A percentile compares a stretch with the other conserved stretches of the same genome.
phyloP scores from a whole-genome alignment of 2,329 filamentous ascomycete genomes.

The Thielaviopsis euricoi region DNA sequence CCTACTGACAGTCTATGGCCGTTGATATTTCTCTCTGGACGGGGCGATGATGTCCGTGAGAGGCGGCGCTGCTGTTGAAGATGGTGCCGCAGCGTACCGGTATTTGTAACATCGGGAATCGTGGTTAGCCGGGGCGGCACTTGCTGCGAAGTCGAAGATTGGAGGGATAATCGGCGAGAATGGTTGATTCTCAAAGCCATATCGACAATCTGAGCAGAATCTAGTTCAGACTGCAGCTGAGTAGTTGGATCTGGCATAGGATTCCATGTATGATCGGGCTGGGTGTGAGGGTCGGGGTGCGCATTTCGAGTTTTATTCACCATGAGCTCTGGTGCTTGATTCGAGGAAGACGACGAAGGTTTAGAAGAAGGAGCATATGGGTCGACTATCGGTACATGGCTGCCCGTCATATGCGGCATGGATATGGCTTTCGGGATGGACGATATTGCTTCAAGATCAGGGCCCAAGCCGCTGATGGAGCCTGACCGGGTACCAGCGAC shows the following conservation, averaged over 20 bases:
- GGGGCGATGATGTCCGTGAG: slow-evolving; percentile 46
- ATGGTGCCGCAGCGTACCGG: slow-evolving; percentile 48
- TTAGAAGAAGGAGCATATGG: not conserved
- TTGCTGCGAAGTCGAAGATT: slow-evolving; percentile 35
- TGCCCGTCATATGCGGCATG: not conserved
- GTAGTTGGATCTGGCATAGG: slow-evolving; percentile 12
- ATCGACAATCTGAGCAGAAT: slow-evolving; percentile 80
- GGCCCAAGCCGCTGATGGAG: not conserved
- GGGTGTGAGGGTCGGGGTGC: not conserved
- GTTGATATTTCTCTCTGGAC: slow-evolving; percentile 25
- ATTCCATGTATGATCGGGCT: not conserved
- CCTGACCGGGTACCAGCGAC: not conserved
- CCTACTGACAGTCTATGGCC: slow-evolving; percentile 24
- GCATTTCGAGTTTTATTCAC: not conserved
- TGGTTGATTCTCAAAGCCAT: slow-evolving; percentile 84
- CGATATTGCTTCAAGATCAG: slow-evolving; percentile 13
- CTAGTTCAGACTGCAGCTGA: slow-evolving; percentile 38
- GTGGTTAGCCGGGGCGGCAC: slow-evolving; percentile 35
- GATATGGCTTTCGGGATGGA: not conserved
- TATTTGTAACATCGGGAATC: slow-evolving; percentile 33
- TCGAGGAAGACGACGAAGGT: not conserved
- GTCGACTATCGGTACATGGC: not conserved
- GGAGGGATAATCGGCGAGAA: slow-evolving; percentile 49
- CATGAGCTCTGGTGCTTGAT: not conserved
- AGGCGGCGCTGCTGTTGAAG: slow-evolving; percentile 53